Evolutionary conservation across 1,139 yeast genomes (phyloP).

Genomic region (Casaregolazyma suthepensis): DNA sequence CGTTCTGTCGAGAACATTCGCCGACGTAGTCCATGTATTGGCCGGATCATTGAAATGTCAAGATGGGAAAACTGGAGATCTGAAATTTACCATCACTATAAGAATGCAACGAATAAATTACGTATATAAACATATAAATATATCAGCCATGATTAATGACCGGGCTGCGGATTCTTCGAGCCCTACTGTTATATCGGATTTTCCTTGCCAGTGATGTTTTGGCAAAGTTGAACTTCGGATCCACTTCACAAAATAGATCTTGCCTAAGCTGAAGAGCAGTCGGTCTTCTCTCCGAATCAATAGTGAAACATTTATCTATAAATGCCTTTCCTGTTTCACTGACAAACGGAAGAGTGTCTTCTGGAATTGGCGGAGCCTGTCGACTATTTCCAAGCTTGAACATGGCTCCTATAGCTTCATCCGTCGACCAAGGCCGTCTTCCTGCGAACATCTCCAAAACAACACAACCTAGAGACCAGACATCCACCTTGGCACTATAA

Average conservation of each 20-base stretch:
- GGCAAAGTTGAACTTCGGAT: slow-evolving; percentile 50
- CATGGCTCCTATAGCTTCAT: slow-evolving; percentile 50
- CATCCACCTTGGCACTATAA: slow-evolving; percentile 83
- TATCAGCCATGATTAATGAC: slow-evolving; percentile 7
- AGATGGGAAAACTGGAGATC: neutral
- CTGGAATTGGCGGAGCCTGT: slow-evolving; percentile 92
- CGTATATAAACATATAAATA: neutral
- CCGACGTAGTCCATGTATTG: neutral
- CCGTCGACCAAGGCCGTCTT: slow-evolving; percentile 44
- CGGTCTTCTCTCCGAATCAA: slow-evolving; percentile 76
- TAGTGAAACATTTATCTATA: slow-evolving; percentile 69
- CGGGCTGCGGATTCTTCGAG: slow-evolving; percentile 2
- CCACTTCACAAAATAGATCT: slow-evolving; percentile 55
- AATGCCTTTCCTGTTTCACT: slow-evolving; percentile 63
- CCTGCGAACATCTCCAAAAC: slow-evolving; percentile 88
- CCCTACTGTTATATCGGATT: slow-evolving; percentile 29
- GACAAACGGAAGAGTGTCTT: slow-evolving; percentile 63
- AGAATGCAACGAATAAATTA: neutral
- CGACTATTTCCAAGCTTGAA: slow-evolving; percentile 62
- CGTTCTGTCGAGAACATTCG: slow-evolving; percentile 3
- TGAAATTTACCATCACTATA: too few species aligned
- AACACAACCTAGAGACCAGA: slow-evolving; percentile 85
- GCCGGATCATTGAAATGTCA: neutral
- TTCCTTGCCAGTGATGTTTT: slow-evolving; percentile 58
- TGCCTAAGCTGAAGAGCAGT: slow-evolving; percentile 66